Conservation (phyloP, 257 asterid genomes). For the Scutellaria galericulata region DNA sequence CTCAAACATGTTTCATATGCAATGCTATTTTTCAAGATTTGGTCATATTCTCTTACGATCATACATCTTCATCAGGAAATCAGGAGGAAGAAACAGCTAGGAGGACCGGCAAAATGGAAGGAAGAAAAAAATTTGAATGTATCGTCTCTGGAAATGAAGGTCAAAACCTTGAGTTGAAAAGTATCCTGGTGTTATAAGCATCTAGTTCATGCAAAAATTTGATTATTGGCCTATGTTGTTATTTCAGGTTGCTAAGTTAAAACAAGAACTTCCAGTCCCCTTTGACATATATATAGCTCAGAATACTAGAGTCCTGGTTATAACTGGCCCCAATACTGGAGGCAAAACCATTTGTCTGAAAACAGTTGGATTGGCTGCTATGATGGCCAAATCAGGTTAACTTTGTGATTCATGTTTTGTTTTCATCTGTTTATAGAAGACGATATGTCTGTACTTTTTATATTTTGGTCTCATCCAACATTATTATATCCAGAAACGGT, state of each 20-base stretch:
- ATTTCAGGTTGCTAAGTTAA: slow-evolving; percentile 74
- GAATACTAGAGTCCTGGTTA: slow-evolving; percentile 71
- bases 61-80: slow-evolving; percentile 60
- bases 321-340: slow-evolving; percentile 98
- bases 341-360: slow-evolving; percentile 97
- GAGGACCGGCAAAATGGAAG: slow-evolving; percentile 51
- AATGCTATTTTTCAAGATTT: slow-evolving; percentile 9
- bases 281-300: slow-evolving; percentile 66
- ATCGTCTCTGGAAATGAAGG: slow-evolving; percentile 77
- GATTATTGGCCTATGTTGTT: slow-evolving; percentile 29
- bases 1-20: slow-evolving; percentile 12
- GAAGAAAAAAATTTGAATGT: slow-evolving; percentile 53
- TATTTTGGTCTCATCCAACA: slow-evolving; percentile 14
- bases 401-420: slow-evolving; percentile 16
- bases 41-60: slow-evolving; percentile 26
- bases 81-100: slow-evolving; percentile 79
- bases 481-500: slow-evolving; percentile 1
- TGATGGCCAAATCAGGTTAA: slow-evolving; percentile 99
- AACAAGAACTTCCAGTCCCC: slow-evolving; percentile 80
- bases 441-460: neutral
- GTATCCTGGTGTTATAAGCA: slow-evolving; percentile 26
- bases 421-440: slow-evolving; percentile 11
- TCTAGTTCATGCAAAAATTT: neutral
- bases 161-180: slow-evolving; percentile 28
- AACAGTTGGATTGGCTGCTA: slow-evolving; percentile 94